Base-by-base conservation (phyloP, 371 early-diverging fungal species). In the Syncephalastrum monosporum region DNA sequence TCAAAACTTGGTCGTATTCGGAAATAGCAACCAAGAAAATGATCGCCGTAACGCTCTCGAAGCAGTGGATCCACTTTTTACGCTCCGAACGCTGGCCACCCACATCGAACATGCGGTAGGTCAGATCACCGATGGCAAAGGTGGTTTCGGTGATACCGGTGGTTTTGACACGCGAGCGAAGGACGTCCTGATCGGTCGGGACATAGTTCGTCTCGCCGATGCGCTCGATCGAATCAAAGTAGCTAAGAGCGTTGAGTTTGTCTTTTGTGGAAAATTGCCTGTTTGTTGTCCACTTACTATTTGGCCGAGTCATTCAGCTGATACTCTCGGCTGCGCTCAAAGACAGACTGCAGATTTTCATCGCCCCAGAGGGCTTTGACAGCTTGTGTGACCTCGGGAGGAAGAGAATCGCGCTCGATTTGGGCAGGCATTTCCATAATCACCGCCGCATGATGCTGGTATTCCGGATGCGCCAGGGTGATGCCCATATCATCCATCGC, bases 1-100 rank as follows among this genome's bases (percentile, higher is more conserved):
- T 82, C 55, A 98, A 74, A n/a, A 92, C 87, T 69, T 96, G 97
- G 70, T 98, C 97, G 72, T 98, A 98, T 71, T 95, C 97, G 14
- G 86, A 85, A 42, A 97, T 91, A 25, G 97, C 96, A 4, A 94
- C 97, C 64, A 95, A 65, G 71, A 96, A 98, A 42, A 98, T 84
- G 55, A 98, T 93, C 15, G 96, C 93, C 3, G 96, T 97, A 17
- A 98, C 97, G 64, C 92, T 91, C 65, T 97, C 97, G 60, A 95
- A 91, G 64, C 94, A 96, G 54, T 95, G 96, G 42, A 93, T 91
- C 98, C 98, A 96, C 69, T 95, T 95, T 64, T 93, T 95, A 58
- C 98, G 83, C 68, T 93, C 93, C 25, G 88, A 87, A 19, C 93
- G 82, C 71, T 96, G 97, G n/a, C 97, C 97, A 50, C 97, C 95